Evolutionary conservation across 1,139 yeast species (phyloP).

Genomic region (Schizosaccharomyces versatilis): DNA sequence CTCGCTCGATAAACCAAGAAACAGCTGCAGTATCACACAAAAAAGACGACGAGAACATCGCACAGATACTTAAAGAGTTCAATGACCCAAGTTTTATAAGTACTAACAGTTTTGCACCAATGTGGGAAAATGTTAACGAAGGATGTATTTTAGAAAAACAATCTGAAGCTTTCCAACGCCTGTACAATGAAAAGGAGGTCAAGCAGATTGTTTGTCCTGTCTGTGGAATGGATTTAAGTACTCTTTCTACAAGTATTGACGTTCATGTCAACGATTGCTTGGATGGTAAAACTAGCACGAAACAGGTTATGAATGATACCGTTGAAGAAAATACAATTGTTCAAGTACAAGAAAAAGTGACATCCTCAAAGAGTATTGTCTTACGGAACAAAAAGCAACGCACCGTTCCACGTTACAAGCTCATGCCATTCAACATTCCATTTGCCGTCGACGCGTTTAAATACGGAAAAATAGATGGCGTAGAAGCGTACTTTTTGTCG

Average conservation of each 20-base stretch:
- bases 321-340: background rate
- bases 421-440: slow-evolving; percentile 10
- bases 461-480: slow-evolving; percentile 20
- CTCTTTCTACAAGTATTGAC: background rate
- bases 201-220: background rate
- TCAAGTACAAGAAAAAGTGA: background rate
- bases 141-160: background rate
- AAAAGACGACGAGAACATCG: background rate
- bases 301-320: background rate
- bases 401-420: background rate
- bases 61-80: background rate
- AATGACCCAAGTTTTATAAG: background rate
- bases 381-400: background rate
- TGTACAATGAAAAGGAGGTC: background rate
- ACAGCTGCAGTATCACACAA: background rate
- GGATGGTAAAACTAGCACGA: background rate
- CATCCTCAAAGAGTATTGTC: background rate
- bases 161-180: too few relatives aligned
- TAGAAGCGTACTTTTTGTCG: slow-evolving; percentile 23
- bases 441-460: slow-evolving; percentile 24
- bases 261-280: background rate
- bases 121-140: background rate
- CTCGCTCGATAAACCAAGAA: background rate
- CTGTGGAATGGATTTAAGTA: background rate
- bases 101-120: background rate